Evolutionary conservation across 495 filamentous ascomycete species (phyloP), one percentile per base, ranked within the genome.

Genomic region (Podospora pseudocomata): DNA sequence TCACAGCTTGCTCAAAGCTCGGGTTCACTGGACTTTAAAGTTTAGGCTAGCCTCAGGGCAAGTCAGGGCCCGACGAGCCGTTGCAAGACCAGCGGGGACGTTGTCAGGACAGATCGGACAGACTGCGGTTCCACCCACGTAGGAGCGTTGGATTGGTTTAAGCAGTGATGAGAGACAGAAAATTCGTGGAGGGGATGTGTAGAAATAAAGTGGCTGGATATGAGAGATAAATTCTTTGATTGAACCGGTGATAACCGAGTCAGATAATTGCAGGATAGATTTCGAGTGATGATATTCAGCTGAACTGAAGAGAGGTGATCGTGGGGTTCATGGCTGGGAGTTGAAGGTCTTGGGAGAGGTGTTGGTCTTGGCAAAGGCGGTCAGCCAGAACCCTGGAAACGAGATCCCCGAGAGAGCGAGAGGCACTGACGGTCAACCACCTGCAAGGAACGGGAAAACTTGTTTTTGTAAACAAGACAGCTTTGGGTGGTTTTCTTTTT

Each of bases 381-480:
- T 59, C 57, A 32, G 54, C 23, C 57, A 27, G 64, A 32, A 58
- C 15, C 20, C 23, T 65, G 64, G 57, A 54, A 65, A 58, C 49
- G 39, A 49, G 39, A 49, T 11, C 2, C 39, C 15, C 15, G 39
- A 49, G 23, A 23, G 1, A 23, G 23, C 23, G 23, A 23, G 23
- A 23, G 1, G 23, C 23, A 23, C 23, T 23, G 23, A 23, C 23
- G 23, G 23, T 23, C 9, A 18, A 30, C 19, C 64, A 30, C 28
- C 3, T 6, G 30, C 30, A 32, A 32, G 30, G 30, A 57, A 62
- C 28, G 26, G 56, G 32, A 63, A 53, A 60, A 27, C 20, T 15
- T 6, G 53, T 54, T 63, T 65, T 65, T 62, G 60, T 60, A 39
- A 67, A 67, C 58, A 6, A 67, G 34, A 62, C 30, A 23, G 28